These are phyloP conservation scores for Udeniomyces megalosporus DNA, from an alignment of 768 basidiomycete species.

Conservation along the genomic window DNA sequence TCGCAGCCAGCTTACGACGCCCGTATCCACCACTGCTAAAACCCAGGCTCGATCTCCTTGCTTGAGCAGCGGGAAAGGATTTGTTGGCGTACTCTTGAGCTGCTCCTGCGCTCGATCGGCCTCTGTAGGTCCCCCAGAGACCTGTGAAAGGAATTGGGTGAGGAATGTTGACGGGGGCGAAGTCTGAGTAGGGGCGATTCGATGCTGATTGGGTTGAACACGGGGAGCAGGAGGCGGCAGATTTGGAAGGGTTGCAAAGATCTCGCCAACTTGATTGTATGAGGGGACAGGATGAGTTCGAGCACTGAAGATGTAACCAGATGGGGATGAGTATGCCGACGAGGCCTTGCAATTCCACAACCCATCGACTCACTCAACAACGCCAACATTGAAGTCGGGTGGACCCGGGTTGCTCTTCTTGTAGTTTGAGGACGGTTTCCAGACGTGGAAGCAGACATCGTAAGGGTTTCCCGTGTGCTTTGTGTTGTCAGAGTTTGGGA, in stretches of 20 bases:
- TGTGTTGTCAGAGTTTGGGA: neutral
- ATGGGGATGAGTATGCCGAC: neutral
- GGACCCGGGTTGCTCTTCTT: constrained; percentile 4
- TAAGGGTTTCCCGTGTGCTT: neutral
- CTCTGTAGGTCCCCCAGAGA: neutral
- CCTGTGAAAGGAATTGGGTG: neutral
- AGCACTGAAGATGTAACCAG: neutral
- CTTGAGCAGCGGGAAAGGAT: constrained; percentile 11
- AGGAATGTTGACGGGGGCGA: neutral
- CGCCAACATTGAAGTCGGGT: constrained; percentile 10
- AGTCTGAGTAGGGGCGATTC: too few species aligned
- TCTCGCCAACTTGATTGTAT: neutral
- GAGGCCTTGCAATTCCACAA: too few species aligned
- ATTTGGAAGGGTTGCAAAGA: neutral
- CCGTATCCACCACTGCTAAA: constrained; percentile 5
- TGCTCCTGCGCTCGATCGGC: neutral
- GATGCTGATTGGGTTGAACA: neutral
- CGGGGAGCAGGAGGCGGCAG: neutral
- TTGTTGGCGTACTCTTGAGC: neutral
- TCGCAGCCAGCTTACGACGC: constrained; percentile 4
- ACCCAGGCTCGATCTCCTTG: constrained; percentile 5
- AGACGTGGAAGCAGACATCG: constrained; percentile 13
- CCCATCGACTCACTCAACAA: neutral
- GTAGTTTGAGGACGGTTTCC: constrained; percentile 4
- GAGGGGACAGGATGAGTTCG: neutral